These are phyloP conservation scores for Magnaporthiopsis rhizophila DNA, from an alignment of 2,329 filamentous ascomycete genomes.

Conservation along the genomic window DNA sequence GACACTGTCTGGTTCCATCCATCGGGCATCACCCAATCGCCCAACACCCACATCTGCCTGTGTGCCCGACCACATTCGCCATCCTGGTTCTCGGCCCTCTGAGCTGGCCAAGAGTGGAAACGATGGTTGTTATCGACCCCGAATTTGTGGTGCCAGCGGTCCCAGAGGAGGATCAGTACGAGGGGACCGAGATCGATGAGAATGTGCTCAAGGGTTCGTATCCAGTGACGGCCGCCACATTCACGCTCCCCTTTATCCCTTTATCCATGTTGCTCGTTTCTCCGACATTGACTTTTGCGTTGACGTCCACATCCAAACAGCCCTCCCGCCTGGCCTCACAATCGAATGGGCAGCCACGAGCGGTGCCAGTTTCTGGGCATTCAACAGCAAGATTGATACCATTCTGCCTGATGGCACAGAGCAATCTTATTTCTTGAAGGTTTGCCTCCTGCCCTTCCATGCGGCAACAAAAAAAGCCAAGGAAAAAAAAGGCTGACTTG, in stretches of 20 bases:
- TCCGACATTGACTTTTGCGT: neutral
- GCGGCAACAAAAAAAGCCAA: neutral
- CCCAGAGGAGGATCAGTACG: neutral
- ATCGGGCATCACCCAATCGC: no score
- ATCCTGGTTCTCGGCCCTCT: no score
- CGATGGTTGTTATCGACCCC: neutral
- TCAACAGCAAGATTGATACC: neutral
- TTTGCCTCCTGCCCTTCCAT: neutral
- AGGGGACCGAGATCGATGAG: neutral
- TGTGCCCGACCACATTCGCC: no score
- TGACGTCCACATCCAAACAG: neutral
- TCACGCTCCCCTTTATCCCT: neutral
- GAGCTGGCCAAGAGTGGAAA: no score
- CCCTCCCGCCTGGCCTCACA: neutral
- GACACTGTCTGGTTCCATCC: no score
- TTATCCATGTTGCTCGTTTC: neutral
- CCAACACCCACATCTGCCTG: no score
- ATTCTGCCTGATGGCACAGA: neutral
- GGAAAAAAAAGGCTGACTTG: neutral
- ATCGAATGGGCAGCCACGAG: slow-evolving; percentile 1
- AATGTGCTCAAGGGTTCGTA: neutral
- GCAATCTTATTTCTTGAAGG: neutral
- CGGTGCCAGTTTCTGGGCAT: neutral
- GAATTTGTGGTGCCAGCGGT: neutral
- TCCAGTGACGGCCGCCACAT: neutral